Base-by-base conservation (phyloP, 306 rosid species). In the Fragaria nilgerrensis region DNA sequence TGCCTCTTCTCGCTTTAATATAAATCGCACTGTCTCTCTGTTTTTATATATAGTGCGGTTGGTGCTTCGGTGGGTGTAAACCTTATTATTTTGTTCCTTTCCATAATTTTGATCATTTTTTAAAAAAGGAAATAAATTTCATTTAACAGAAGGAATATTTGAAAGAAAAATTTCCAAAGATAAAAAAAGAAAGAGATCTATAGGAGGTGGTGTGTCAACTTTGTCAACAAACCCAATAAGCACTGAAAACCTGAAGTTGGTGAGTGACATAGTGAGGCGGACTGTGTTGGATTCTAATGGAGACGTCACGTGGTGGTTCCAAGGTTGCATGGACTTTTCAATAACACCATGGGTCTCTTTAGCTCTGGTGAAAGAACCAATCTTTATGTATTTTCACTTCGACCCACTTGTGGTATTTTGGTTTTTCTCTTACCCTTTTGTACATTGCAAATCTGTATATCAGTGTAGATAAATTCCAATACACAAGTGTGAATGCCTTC, bases 171-270 rank as follows among this genome's bases (percentile, higher is more conserved):
- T 12, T 14, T 59, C 0, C 12, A 44, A 10, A 37, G 64, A 47
- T 14, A 2, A n/a, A 52, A 67, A 49, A 27, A 3, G 0, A 1
- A 19, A 49, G 32, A 41, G 39, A 63, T 32, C 17, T 16, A 64
- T 9, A 34, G 1, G 64, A 68, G 82, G 73, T 82, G 69, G 77
- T 61, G 41, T 56, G 77, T 82, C 85, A 22, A 50, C 63, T 63
- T 79, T 75, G 69, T 74, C 74, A 82, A 82, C 80, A 74, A 74
- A 78, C 82, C 63, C 68, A 68, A 27, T 16, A 8, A 7, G 79
- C 70, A 59, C 47, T 17, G 47, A 65, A 36, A 17, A 29, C 25
- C 20, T 20, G 53, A 74, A 69, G 74, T 78, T 78, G 85, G 85
- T 62, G 77, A 29, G 76, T 20, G 73, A 9, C 41, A 17, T 22